Conservation (phyloP, 805 yeast genomes). For the Sugiyamaella boreocaroliniensis region DNA sequence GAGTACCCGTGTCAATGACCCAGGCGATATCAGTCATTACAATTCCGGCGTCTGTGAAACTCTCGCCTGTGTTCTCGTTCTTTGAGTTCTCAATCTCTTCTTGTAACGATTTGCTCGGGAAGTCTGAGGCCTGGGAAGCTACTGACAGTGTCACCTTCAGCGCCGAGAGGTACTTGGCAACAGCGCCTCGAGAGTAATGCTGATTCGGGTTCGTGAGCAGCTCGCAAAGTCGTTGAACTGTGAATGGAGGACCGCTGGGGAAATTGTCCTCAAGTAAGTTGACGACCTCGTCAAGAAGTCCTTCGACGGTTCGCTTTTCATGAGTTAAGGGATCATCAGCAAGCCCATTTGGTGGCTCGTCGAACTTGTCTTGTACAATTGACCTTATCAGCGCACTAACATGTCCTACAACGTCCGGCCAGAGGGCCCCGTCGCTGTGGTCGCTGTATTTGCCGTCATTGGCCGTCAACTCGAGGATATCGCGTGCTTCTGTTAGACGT, state of each 20-base stretch:
- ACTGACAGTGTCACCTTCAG: slow-evolving; percentile 23
- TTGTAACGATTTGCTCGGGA: slow-evolving; percentile 18
- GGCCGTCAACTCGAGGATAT: background rate
- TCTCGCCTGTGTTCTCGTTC: slow-evolving; percentile 11
- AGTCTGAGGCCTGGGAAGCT: slow-evolving; percentile 19
- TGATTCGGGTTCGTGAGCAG: slow-evolving; percentile 25
- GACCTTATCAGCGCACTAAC: background rate
- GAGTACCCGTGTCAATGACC: slow-evolving; percentile 24
- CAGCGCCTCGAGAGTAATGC: slow-evolving; percentile 18
- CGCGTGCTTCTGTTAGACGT: background rate
- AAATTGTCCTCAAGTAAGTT: slow-evolving; percentile 16
- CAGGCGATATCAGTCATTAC: slow-evolving; percentile 21
- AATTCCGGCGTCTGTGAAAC: slow-evolving; percentile 20
- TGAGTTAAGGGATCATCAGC: slow-evolving; percentile 21
- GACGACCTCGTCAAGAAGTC: slow-evolving; percentile 7
- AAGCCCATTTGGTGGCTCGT: slow-evolving; percentile 4
- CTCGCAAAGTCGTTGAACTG: slow-evolving; percentile 35
- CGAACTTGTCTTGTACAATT: slow-evolving; percentile 5
- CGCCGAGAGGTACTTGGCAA: slow-evolving; percentile 27
- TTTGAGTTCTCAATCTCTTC: slow-evolving; percentile 14
- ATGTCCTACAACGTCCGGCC: background rate
- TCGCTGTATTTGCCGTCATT: background rate
- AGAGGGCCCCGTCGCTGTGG: background rate
- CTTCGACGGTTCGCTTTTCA: slow-evolving; percentile 9
- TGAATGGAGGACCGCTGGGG: slow-evolving; percentile 32